Conservation (phyloP, 2,329 filamentous ascomycete species). For the Claviceps cyperi region DNA sequence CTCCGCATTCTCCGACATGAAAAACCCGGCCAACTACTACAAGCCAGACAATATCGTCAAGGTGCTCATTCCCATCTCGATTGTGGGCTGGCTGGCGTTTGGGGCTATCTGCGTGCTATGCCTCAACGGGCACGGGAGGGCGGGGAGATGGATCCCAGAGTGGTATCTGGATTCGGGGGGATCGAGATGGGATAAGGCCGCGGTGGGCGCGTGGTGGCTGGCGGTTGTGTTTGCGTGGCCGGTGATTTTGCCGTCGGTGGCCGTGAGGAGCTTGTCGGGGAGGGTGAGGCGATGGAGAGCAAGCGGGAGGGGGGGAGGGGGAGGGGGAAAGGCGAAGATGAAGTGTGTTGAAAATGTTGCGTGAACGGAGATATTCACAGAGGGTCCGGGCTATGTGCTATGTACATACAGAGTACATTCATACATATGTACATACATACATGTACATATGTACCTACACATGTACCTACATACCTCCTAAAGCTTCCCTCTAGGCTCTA, state of each 20-base stretch:
- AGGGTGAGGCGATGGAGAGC: slow-evolving; percentile 26
- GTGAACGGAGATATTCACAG: no score
- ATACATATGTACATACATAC: no score
- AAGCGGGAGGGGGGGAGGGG: slow-evolving; percentile 20
- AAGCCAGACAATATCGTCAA: background rate
- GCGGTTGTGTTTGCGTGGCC: slow-evolving; percentile 25
- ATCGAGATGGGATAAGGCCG: slow-evolving; percentile 8
- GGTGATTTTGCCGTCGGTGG: slow-evolving; percentile 51
- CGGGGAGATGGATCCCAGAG: slow-evolving; percentile 18
- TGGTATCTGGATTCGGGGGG: slow-evolving; percentile 19
- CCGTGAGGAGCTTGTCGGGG: slow-evolving; percentile 60
- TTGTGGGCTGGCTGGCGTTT: slow-evolving; percentile 17
- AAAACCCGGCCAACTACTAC: background rate
- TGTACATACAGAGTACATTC: no score
- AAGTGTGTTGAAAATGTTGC: background rate
- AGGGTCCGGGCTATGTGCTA: no score
- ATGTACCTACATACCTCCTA: no score
- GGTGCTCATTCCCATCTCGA: slow-evolving; percentile 12
- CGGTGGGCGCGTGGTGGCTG: slow-evolving; percentile 16
- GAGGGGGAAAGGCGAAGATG: slow-evolving; percentile 17
- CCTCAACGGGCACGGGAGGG: slow-evolving; percentile 16
- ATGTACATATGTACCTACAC: no score
- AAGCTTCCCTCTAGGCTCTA: no score
- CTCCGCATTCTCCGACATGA: background rate
- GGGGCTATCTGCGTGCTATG: slow-evolving; percentile 18